Percentiles rank a stretch among this genome's conserved stretches.
Conservation (phyloP, 306 rosid genomes). For the Phaseolus lunatus region DNA sequence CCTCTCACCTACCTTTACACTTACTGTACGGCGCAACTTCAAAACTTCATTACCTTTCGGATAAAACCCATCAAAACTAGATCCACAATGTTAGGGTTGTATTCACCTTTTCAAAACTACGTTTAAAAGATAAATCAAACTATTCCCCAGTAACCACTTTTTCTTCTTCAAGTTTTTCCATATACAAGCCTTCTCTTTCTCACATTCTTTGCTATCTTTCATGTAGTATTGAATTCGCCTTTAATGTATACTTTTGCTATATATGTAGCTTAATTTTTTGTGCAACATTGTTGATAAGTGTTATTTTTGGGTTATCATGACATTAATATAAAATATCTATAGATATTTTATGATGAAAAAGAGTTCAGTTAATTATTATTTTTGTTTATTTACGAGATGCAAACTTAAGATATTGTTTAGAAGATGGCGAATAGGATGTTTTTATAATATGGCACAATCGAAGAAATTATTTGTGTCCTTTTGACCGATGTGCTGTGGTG, state of each 20-base stretch:
- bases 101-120: conserved; percentile 15
- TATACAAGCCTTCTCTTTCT: neutral
- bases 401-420: too few relatives aligned
- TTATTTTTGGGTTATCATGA: neutral
- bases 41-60: conserved; percentile 43
- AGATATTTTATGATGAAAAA: too few relatives aligned
- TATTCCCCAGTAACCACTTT: neutral
- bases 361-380: too few relatives aligned
- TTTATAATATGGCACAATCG: conserved; percentile 23
- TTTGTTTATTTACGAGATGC: too few relatives aligned
- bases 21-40: conserved; percentile 36
- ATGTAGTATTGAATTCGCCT: neutral
- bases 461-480: conserved; percentile 33
- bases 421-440: neutral
- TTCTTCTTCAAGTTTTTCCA: neutral
- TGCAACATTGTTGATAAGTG: neutral
- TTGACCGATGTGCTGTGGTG: conserved; percentile 12
- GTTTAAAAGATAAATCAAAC: neutral
- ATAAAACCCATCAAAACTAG: conserved; percentile 37
- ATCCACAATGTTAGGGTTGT: conserved; percentile 36
- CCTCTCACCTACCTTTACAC: conserved; percentile 54
- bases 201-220: neutral
- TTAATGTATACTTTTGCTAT: neutral
- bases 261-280: neutral
- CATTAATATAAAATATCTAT: too few relatives aligned